phyloP scores from a whole-genome alignment of 2,329 filamentous ascomycete species.

The Teratosphaeria viscida region DNA sequence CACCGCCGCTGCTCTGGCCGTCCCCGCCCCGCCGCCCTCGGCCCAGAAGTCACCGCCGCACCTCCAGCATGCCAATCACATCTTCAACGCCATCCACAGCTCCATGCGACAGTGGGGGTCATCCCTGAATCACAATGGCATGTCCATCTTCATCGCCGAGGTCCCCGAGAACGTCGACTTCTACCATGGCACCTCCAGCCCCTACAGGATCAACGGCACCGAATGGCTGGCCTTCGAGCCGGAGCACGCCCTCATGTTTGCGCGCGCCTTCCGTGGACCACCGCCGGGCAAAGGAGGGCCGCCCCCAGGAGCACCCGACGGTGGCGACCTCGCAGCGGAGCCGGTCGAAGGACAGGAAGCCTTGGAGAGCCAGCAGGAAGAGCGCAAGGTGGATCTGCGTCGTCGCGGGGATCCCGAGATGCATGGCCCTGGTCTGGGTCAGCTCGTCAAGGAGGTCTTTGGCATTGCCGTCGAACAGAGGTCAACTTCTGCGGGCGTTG shows the following conservation, averaged over 20 bases:
- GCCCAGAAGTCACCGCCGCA: neutral
- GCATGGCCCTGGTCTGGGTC: neutral
- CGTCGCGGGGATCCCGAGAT: neutral
- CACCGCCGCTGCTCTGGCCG: neutral
- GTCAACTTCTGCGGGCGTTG: neutral
- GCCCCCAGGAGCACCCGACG: neutral
- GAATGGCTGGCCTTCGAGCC: slow-evolving; percentile 72
- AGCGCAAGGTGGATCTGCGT: slow-evolving; percentile 1
- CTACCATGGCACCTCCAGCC: slow-evolving; percentile 51
- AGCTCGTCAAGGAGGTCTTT: neutral
- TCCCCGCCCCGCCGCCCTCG: neutral
- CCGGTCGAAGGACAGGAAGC: neutral
- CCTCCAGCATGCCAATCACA: slow-evolving; percentile 2
- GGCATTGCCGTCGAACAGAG: neutral
- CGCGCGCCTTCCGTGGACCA: slow-evolving; percentile 25
- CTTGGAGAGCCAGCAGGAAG: neutral
- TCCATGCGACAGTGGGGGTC: slow-evolving; percentile 56
- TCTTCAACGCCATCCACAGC: slow-evolving; percentile 4
- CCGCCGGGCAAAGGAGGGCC: slow-evolving; percentile 2
- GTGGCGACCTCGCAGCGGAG: neutral
- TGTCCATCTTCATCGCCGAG: slow-evolving; percentile 57
- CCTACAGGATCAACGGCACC: slow-evolving; percentile 40
- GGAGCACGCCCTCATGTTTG: slow-evolving; percentile 61
- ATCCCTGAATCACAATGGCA: slow-evolving; percentile 63
- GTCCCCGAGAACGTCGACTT: slow-evolving; percentile 55